phyloP scores from a whole-genome alignment of 148 eudicot species.

The Chenopodium formosanum region DNA sequence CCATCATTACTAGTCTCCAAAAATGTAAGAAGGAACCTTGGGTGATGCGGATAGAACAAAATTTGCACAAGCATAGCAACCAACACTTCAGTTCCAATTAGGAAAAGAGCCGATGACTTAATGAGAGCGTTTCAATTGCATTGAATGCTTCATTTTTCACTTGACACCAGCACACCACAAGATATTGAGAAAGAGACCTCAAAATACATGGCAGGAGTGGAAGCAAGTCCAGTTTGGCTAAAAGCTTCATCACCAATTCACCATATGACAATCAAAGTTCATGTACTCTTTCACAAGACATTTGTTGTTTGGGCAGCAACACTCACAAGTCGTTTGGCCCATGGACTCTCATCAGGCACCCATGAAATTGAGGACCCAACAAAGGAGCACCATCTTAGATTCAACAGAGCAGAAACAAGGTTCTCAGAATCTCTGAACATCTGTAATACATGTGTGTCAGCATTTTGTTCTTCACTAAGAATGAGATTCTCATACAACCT shows the following conservation, averaged over 20 bases:
- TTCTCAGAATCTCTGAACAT: slow-evolving; percentile 35
- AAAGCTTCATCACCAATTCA: neutral
- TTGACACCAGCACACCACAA: neutral
- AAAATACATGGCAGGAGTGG: neutral
- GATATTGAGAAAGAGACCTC: neutral
- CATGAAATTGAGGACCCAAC: slow-evolving; percentile 60
- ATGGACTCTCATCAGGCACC: slow-evolving; percentile 57
- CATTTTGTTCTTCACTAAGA: slow-evolving; percentile 52
- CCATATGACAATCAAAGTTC: neutral
- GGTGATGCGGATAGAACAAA: neutral
- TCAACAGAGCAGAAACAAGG: slow-evolving; percentile 53
- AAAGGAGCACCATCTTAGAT: slow-evolving; percentile 71
- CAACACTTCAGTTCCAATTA: neutral
- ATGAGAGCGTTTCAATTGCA: neutral
- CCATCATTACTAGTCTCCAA: neutral
- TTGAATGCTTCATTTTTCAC: neutral
- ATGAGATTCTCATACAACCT: slow-evolving; percentile 44
- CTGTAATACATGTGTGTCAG: slow-evolving; percentile 48
- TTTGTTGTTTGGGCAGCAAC: slow-evolving; percentile 22
- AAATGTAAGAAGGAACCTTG: neutral
- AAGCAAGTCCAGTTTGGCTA: neutral
- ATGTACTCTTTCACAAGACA: neutral
- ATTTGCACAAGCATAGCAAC: neutral
- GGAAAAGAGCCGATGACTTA: neutral
- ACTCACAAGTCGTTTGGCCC: slow-evolving; percentile 63